These are phyloP conservation scores for Tetracladium marchalianum DNA, from an alignment of 495 filamentous ascomycete genomes.

Conservation along the genomic window DNA sequence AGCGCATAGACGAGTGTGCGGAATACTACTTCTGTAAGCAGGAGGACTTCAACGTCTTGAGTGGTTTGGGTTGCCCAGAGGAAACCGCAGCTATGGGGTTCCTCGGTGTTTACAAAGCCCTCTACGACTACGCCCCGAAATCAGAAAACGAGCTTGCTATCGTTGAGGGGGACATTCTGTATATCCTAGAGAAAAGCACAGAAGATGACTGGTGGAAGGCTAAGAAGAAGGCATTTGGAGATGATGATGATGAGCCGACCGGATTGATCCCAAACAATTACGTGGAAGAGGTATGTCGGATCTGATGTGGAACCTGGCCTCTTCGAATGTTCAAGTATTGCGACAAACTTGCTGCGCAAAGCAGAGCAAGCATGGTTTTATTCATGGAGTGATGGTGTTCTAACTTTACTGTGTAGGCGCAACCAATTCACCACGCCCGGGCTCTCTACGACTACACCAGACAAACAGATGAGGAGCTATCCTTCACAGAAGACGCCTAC, in stretches of 20 bases:
- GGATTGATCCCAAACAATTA: constrained; percentile 95
- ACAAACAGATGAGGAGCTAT: constrained; percentile 96
- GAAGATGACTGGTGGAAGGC: constrained; percentile 98
- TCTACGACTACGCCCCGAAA: constrained; percentile 92
- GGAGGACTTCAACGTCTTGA: too few species aligned
- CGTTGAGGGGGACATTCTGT: constrained; percentile 82
- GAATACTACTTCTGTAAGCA: too few species aligned
- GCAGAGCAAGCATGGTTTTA: neutral
- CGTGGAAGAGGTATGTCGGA: constrained; percentile 73
- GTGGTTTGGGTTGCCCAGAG: constrained; percentile 1
- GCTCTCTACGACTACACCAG: constrained; percentile 92
- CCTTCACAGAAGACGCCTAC: constrained; percentile 81
- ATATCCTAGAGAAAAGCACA: constrained; percentile 77
- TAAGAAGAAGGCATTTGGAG: constrained; percentile 86
- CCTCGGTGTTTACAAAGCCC: constrained; percentile 80
- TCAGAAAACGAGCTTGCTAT: constrained; percentile 81
- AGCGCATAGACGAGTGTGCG: too few species aligned
- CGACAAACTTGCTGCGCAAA: neutral
- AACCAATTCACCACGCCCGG: constrained; percentile 63
- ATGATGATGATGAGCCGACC: constrained; percentile 90
- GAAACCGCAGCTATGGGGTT: constrained; percentile 49
- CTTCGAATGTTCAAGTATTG: neutral
- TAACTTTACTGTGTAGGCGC: constrained; percentile 42
- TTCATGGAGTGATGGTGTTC: neutral
- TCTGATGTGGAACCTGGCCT: neutral